Base-by-base conservation (phyloP, 2,329 filamentous ascomycete genomes). In the Anthostomella pinea region DNA sequence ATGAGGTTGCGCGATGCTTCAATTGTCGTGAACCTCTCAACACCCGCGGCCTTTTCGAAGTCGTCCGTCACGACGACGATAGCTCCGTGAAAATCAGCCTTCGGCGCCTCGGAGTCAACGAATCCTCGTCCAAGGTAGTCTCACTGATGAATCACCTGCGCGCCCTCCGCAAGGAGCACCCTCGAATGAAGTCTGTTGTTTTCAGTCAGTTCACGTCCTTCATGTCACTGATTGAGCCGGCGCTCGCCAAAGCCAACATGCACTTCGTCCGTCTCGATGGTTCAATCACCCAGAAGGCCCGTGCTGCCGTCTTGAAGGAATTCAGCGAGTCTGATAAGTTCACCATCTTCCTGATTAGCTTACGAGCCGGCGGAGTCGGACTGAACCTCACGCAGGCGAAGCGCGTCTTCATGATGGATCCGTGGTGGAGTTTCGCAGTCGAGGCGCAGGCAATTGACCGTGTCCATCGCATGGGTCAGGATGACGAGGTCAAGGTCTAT, bases 181-280 rank as follows among this genome's bases (percentile, higher is more conserved):
- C 82, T 0, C 70, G 63, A 5, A 85, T 83, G 31, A 97, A 96
- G 64, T 88, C 86, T 1, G 90, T 97, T 15, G 83, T 98, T 20
- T 98, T 98, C 66, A 93, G 86, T 38, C 93, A 98, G 63, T 98
- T 98, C 62, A 98, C 93, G 0, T 94, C 90, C 0, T 98, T 97
- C 62, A 78, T 98, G 50, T 83, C 89, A 46, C 79, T 98, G 9
- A 94, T 98, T 46, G 84, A 89, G 48, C 86, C 88, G 0, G 87
- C 88, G 0, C 75, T 98, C 3, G 60, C 68, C 1, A 76, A 79
- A 26, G 79, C 81, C 10, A 82, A 84, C 24, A 86, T 98, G 54
- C 72, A 75, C 0, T 87, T 83, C 56, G 71, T 97, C n/a, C 86
- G 93, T 5, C 83, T 98, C 25, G 93, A 98, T 59, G 93, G 93